Evolutionary conservation across 2,329 filamentous ascomycete genomes (phyloP).

Genomic region (Knufia fluminis): DNA sequence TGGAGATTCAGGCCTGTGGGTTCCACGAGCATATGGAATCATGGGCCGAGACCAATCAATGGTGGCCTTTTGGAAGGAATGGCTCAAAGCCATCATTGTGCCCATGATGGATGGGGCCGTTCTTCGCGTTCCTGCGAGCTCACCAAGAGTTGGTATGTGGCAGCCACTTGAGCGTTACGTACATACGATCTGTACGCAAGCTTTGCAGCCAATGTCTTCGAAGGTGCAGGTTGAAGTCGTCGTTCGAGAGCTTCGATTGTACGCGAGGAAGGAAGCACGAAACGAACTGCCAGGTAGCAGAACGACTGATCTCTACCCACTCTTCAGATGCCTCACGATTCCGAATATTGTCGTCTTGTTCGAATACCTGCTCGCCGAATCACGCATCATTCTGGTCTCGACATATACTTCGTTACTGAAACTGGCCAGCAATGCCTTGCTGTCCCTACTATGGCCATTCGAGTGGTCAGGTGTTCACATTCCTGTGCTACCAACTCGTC

Average conservation of each 20-base stretch:
- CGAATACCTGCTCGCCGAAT: conserved; percentile 87
- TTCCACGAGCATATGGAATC: conserved; percentile 85
- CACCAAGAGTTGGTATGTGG: conserved; percentile 86
- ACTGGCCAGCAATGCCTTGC: conserved; percentile 78
- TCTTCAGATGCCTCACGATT: conserved; percentile 82
- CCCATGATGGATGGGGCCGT: conserved; percentile 88
- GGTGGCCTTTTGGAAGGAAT: conserved; percentile 96
- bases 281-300: conserved; percentile 91
- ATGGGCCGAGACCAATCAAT: conserved; percentile 74
- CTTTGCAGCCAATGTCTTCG: conserved; percentile 81
- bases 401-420: conserved; percentile 96
- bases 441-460: conserved; percentile 75
- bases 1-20: conserved; percentile 93
- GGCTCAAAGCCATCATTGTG: conserved; percentile 85
- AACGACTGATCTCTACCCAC: conserved; percentile 81
- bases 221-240: conserved; percentile 92
- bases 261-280: conserved; percentile 80
- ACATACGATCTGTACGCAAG: conserved; percentile 91
- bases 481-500: conserved; percentile 73
- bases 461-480: conserved; percentile 94
- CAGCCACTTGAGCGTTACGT: conserved; percentile 95
- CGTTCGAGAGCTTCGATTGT: conserved; percentile 79
- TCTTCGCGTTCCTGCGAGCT: conserved; percentile 74
- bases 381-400: conserved; percentile 89
- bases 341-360: conserved; percentile 88